These are phyloP conservation scores for Saccharomycopsis sp. DNA, from an alignment of 805 yeast species.

Conservation along the genomic window DNA sequence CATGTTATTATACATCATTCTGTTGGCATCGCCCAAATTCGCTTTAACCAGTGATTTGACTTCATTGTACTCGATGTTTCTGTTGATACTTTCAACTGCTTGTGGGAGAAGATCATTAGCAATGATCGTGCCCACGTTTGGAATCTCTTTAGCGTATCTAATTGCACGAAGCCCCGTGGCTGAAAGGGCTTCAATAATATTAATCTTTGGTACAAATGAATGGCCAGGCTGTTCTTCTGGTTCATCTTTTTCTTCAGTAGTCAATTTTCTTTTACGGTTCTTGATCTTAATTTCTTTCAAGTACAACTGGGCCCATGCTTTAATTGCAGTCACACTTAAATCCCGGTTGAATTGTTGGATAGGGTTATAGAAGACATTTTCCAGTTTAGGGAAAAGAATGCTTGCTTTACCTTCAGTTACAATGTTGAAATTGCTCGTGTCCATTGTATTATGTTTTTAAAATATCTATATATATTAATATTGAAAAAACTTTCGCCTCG, in stretches of 20 bases:
- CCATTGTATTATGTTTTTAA: conserved; percentile 24
- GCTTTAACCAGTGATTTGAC: conserved; percentile 52
- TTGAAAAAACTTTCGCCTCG: not conserved
- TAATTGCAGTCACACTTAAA: conserved; percentile 73
- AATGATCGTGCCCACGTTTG: conserved; percentile 59
- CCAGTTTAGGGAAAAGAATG: conserved; percentile 73
- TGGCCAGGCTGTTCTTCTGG: conserved; percentile 5
- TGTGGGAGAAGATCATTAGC: conserved; percentile 87
- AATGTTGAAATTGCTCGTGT: conserved; percentile 32
- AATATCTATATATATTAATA: not conserved
- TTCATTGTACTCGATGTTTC: conserved; percentile 63
- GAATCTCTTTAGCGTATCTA: conserved; percentile 88
- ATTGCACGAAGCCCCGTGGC: conserved; percentile 95
- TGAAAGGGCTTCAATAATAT: conserved; percentile 80
- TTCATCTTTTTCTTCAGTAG: conserved; percentile 23
- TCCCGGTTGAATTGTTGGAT: conserved; percentile 97
- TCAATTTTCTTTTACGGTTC: conserved; percentile 25
- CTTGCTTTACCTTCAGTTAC: conserved; percentile 77
- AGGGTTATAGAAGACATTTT: conserved; percentile 86
- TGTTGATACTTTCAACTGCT: conserved; percentile 75
- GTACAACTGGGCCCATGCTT: conserved; percentile 74
- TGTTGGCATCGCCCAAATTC: conserved; percentile 87
- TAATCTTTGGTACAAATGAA: conserved; percentile 40
- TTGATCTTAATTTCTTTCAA: conserved; percentile 28
- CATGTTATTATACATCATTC: conserved; percentile 54